These are phyloP conservation scores for Thermothelomyces thermophilus DNA, from an alignment of 2,329 filamentous ascomycete species.

Conservation along the genomic window DNA sequence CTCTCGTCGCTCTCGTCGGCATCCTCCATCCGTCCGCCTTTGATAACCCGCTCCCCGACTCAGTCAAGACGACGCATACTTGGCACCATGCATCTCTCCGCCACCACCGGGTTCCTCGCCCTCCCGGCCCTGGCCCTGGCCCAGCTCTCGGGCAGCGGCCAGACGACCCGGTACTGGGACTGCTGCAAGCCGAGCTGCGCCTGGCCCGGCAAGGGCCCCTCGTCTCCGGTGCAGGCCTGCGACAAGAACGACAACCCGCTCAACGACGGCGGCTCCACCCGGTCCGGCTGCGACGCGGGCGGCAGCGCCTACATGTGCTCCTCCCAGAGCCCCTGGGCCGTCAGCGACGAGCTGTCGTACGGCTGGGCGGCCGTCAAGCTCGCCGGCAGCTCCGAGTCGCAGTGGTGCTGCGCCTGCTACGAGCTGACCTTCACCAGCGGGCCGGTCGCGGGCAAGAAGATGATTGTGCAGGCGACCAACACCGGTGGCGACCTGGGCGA, in stretches of 20 bases:
- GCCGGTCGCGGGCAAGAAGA: constrained; percentile 47
- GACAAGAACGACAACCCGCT: constrained; percentile 43
- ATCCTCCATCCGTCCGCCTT: not conserved
- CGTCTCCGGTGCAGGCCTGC: constrained; percentile 40
- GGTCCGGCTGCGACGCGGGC: constrained; percentile 35
- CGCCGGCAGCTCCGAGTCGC: constrained; percentile 30
- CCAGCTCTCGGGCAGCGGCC: constrained; percentile 27
- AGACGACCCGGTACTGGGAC: constrained; percentile 40
- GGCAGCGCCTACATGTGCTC: constrained; percentile 49
- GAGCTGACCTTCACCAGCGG: constrained; percentile 54
- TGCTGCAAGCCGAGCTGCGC: constrained; percentile 55
- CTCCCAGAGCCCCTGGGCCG: constrained; percentile 44
- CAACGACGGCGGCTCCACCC: constrained; percentile 32
- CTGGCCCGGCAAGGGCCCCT: constrained; percentile 43
- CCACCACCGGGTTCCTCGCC: constrained; percentile 21
- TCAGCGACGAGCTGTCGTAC: constrained; percentile 45
- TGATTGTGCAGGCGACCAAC: constrained; percentile 56
- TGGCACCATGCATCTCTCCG: constrained; percentile 22
- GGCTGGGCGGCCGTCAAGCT: constrained; percentile 49
- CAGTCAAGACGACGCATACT: not conserved
- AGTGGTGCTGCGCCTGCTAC: constrained; percentile 43
- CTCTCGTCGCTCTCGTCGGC: not conserved
- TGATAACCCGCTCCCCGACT: not conserved
- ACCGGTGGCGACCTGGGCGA: constrained; percentile 48
- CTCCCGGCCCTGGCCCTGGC: constrained; percentile 20